phyloP scores from a whole-genome alignment of 2,329 filamentous ascomycete genomes.

The Coniochaeta prunicola region DNA sequence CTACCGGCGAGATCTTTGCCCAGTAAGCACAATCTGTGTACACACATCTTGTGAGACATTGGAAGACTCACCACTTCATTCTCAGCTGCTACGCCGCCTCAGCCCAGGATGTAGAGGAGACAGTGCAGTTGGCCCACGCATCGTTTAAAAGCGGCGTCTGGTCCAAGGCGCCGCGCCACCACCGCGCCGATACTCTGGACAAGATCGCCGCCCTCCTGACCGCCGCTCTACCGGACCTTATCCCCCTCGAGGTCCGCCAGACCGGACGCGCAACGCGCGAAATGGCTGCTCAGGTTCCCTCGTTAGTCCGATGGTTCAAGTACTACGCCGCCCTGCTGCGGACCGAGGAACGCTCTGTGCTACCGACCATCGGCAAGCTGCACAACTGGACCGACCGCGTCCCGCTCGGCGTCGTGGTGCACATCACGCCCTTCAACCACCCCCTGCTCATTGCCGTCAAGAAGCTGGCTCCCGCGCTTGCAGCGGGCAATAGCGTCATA shows the following conservation, averaged over 20 bases:
- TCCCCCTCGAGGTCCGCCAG: constrained; percentile 57
- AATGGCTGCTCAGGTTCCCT: constrained; percentile 62
- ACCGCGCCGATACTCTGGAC: constrained; percentile 56
- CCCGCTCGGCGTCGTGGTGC: constrained; percentile 50
- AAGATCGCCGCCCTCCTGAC: constrained; percentile 48
- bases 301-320: constrained; percentile 61
- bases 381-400: constrained; percentile 48
- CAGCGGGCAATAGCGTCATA: constrained; percentile 51
- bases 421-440: constrained; percentile 53
- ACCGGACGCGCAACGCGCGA: constrained; percentile 63
- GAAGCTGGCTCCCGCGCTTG: constrained; percentile 54
- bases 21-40: constrained; percentile 24
- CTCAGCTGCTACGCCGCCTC: constrained; percentile 41
- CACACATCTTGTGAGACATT: background rate
- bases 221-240: constrained; percentile 44
- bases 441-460: constrained; percentile 50
- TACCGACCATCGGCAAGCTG: constrained; percentile 56
- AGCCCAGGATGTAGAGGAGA: constrained; percentile 31
- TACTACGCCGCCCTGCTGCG: constrained; percentile 63
- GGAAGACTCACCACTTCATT: background rate
- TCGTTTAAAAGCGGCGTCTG: constrained; percentile 45
- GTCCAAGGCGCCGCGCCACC: constrained; percentile 48
- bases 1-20: constrained; percentile 44
- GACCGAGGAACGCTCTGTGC: constrained; percentile 58
- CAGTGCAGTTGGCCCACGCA: constrained; percentile 32